Evolutionary conservation across 1,284 basidiomycete genomes (phyloP), one percentile per base, ranked within the genome.

Genomic region (Sutorius eximius): DNA sequence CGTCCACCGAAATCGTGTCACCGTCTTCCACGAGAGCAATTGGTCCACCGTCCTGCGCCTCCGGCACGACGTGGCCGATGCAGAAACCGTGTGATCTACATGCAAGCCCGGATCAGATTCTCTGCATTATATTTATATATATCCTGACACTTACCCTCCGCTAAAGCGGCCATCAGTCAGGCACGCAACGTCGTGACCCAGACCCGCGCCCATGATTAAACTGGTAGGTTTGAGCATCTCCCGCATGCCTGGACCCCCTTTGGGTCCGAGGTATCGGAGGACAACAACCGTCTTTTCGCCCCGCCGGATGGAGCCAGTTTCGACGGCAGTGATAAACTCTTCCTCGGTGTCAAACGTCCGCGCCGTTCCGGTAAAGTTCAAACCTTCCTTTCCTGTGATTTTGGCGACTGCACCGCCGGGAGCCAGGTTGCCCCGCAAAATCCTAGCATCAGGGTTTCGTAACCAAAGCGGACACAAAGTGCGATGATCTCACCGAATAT

Each of bases 151-250:
- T 70, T 62, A 92, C 88, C 91, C 94, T 73, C 94, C 95, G 63
- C 90, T 93, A 78, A 97, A 97, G 59, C 94, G 85, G 49, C 95
- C 94, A 74, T 97, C 94, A 16, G 94, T 97, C 60, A 97, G 76
- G 70, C 91, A 93, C 34, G 94, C 94, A 42, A 95, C 92, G 61
- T 94, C 91, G 59, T 88, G 74, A 11, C 93, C 93, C 9, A 96
- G 79, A n/a, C 94, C 94, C 4, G 93, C 93, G 48, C 94, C 94
- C 89, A 95, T 95, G 71, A 95, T 89, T 60, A 92, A 71, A 73
- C 89, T 89, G 27, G 91, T 94, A 15, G 91, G 91, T 68, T 95
- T 95, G 51, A 96, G 80, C 93, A 95, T 95, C 76, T 95, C 93
- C 44, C 91, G 93, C 93, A 95, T 95, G 51, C 93, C 91, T 44